Evolutionary conservation across 495 filamentous ascomycete species (phyloP).

Genomic region (Penicillium desertorum): DNA sequence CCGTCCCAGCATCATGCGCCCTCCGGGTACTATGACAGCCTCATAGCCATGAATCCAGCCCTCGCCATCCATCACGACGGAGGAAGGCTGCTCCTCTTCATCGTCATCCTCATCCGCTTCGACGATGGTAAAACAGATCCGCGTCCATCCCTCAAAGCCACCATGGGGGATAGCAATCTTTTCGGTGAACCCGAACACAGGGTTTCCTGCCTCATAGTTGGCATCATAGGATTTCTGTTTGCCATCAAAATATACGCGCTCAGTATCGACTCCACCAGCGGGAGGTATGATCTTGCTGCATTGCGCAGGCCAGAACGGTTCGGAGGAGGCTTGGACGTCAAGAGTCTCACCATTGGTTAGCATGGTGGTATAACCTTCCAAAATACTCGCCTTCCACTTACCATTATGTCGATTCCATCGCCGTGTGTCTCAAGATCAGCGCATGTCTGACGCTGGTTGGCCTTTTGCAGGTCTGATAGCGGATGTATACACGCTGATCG

Average conservation of each 20-base stretch:
- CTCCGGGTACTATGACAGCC: constrained; percentile 51
- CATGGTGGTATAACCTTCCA: neutral
- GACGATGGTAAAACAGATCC: constrained; percentile 44
- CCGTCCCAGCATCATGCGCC: constrained; percentile 47
- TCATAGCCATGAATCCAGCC: constrained; percentile 45
- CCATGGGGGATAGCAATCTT: constrained; percentile 26
- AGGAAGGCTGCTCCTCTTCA: constrained; percentile 9
- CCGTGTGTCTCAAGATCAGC: constrained; percentile 28
- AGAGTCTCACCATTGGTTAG: constrained; percentile 24
- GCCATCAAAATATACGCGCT: constrained; percentile 29
- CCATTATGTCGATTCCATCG: constrained; percentile 25
- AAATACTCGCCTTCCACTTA: constrained; percentile 6
- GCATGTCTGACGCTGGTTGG: constrained; percentile 28
- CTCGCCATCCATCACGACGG: constrained; percentile 12
- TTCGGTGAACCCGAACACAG: constrained; percentile 36
- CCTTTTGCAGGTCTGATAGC: constrained; percentile 11
- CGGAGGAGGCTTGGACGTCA: constrained; percentile 15
- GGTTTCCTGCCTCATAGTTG: constrained; percentile 7
- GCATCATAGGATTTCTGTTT: constrained; percentile 18
- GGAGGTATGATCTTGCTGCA: constrained; percentile 27
- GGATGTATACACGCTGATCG: constrained; percentile 38
- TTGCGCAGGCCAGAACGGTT: constrained; percentile 26
- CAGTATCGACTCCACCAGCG: neutral
- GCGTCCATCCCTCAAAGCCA: constrained; percentile 40
- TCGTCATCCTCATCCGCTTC: constrained; percentile 14